Percentiles rank a stretch among this genome's conserved stretches.
These are phyloP conservation scores for Citrus sinensis DNA, from an alignment of 345 rosid genomes.

Conservation along the genomic window DVS_A1.0 CM039166.1:19583001-19583500, in stretches of 20 bases:
- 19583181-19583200: background rate
- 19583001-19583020: background rate
- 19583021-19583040: background rate
- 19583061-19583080: background rate
- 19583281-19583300: conserved; percentile 31
- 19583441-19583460: background rate
- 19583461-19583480: background rate
- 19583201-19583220: conserved; percentile 15
- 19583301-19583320: conserved; percentile 29
- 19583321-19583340: conserved; percentile 10
- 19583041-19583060: background rate
- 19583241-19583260: conserved; percentile 31
- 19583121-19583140: background rate
- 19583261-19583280: conserved; percentile 31
- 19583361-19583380: background rate
- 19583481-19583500: background rate
- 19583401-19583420: background rate
- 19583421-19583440: background rate
- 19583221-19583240: conserved; percentile 21
- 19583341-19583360: background rate
- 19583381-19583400: conserved; percentile 4
- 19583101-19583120: background rate
- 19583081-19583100: background rate
- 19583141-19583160: too few relatives aligned
- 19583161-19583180: background rate